Conservation (phyloP, 768 basidiomycete genomes). For the Lactarius vividus region DNA sequence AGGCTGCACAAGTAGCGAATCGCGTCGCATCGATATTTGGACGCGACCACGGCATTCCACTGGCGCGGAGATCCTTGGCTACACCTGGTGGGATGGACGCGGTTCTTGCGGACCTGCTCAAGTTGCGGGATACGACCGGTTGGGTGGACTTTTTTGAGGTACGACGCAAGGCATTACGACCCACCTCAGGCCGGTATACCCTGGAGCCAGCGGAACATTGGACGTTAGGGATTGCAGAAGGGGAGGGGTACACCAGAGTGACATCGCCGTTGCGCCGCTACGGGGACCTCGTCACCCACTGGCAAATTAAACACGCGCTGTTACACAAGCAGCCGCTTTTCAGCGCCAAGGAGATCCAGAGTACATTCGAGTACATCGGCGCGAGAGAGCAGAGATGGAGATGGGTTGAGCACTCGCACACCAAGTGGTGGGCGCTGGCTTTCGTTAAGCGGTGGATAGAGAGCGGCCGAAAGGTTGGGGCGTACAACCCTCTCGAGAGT, state of each 20-base stretch:
- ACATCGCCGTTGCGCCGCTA: conserved; percentile 90
- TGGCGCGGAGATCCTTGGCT: conserved; percentile 53
- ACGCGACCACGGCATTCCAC: conserved; percentile 54
- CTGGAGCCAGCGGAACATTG: conserved; percentile 63
- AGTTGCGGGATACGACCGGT: conserved; percentile 45
- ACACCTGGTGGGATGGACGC: conserved; percentile 36
- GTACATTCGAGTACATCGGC: conserved; percentile 40
- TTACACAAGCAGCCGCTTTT: conserved; percentile 46
- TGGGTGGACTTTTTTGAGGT: conserved; percentile 42
- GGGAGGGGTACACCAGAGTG: conserved; percentile 77
- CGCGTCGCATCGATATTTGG: conserved; percentile 74
- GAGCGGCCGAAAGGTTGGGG: conserved; percentile 24
- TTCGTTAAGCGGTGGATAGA: conserved; percentile 42
- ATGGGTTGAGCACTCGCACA: conserved; percentile 34
- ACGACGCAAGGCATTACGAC: conserved; percentile 36
- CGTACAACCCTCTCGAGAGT: conserved; percentile 32
- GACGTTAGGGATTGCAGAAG: conserved; percentile 62
- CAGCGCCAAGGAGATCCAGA: conserved; percentile 44
- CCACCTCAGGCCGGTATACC: conserved; percentile 43
- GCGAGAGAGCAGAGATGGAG: conserved; percentile 38
- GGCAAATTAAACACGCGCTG: conserved; percentile 87
- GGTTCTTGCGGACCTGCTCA: conserved; percentile 45
- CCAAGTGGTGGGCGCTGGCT: conserved; percentile 41
- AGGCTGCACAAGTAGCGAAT: conserved; percentile 80
- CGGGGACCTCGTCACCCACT: conserved; percentile 78